These are phyloP conservation scores for Phytophthora brassicae DNA, from an alignment of 352 stramenopile species.

Conservation along the genomic window DNA sequence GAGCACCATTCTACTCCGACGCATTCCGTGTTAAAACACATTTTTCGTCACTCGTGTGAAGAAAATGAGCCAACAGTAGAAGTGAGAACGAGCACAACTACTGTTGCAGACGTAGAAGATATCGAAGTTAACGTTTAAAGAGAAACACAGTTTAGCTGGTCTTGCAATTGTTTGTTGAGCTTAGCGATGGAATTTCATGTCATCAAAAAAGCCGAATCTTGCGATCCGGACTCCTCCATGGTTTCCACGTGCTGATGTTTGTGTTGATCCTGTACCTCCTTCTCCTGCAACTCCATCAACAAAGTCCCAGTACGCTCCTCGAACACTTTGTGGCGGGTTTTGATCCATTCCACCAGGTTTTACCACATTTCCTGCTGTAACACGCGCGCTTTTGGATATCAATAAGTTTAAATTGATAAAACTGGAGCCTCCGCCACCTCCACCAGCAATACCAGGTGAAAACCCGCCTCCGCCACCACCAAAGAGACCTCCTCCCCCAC, in stretches of 20 bases:
- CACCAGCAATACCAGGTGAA: slow-evolving; percentile 68
- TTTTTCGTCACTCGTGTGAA: slow-evolving; percentile 23
- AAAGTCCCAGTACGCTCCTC: slow-evolving; percentile 57
- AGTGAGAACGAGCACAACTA: not conserved
- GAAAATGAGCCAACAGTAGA: slow-evolving; percentile 3
- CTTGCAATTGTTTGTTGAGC: not conserved
- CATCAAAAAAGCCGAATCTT: slow-evolving; percentile 63
- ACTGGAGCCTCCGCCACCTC: slow-evolving; percentile 64
- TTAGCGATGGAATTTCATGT: slow-evolving; percentile 72
- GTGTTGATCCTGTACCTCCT: slow-evolving; percentile 44
- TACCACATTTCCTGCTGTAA: slow-evolving; percentile 37
- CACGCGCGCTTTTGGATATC: slow-evolving; percentile 42
- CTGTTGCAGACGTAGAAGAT: slow-evolving; percentile 8
- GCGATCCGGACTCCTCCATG: slow-evolving; percentile 69
- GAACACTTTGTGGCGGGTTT: slow-evolving; percentile 52
- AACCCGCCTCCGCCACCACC: slow-evolving; percentile 71
- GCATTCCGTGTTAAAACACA: slow-evolving; percentile 35
- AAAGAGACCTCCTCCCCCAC: slow-evolving; percentile 63
- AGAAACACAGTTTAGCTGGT: too few species aligned
- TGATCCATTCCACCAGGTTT: slow-evolving; percentile 55
- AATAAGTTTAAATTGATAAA: slow-evolving; percentile 52
- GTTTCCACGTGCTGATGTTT: slow-evolving; percentile 40
- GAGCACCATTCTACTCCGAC: not conserved
- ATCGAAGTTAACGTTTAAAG: slow-evolving; percentile 17
- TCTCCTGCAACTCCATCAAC: slow-evolving; percentile 58